A percentile compares a stretch with the other conserved stretches of the same genome.
These are phyloP conservation scores for Boletus sensibilis DNA, from an alignment of 768 basidiomycete species.

Conservation along the genomic window DNA sequence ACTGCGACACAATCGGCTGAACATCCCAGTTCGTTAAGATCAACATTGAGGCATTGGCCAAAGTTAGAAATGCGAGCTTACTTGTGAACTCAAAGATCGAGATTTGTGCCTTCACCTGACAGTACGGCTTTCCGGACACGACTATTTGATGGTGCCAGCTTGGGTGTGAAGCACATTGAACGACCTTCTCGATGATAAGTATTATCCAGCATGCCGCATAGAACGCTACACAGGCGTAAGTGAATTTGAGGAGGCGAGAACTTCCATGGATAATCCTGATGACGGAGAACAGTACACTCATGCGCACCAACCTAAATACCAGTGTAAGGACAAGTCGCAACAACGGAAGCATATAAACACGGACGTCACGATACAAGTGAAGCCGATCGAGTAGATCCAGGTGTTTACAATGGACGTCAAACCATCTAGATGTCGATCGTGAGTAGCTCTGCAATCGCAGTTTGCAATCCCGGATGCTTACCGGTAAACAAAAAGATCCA, in stretches of 20 bases:
- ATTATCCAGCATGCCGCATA: slow-evolving; percentile 4
- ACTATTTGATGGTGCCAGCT: slow-evolving; percentile 7
- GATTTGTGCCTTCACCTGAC: not conserved
- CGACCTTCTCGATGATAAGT: slow-evolving; percentile 7
- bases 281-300: slow-evolving; percentile 23
- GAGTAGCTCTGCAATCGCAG: not conserved
- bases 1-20: slow-evolving; percentile 19
- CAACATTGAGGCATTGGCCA: not conserved
- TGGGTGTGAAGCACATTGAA: slow-evolving; percentile 7
- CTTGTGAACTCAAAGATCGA: slow-evolving; percentile 16
- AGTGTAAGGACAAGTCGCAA: not conserved
- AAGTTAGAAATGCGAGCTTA: not conserved
- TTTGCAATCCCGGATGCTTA: not conserved
- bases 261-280: slow-evolving; percentile 12
- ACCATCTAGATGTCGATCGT: slow-evolving; percentile 1
- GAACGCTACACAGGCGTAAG: slow-evolving; percentile 8
- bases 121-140: slow-evolving; percentile 9
- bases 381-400: slow-evolving; percentile 14
- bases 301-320: slow-evolving; percentile 12
- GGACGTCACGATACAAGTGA: slow-evolving; percentile 9
- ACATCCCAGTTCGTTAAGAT: not conserved
- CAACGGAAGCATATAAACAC: not conserved
- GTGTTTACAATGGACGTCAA: slow-evolving; percentile 3
- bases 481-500: slow-evolving; percentile 10
- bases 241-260: slow-evolving; percentile 4